Conservation (phyloP, 2,329 filamentous ascomycete genomes). For the Aspergillus sp. region DNA sequence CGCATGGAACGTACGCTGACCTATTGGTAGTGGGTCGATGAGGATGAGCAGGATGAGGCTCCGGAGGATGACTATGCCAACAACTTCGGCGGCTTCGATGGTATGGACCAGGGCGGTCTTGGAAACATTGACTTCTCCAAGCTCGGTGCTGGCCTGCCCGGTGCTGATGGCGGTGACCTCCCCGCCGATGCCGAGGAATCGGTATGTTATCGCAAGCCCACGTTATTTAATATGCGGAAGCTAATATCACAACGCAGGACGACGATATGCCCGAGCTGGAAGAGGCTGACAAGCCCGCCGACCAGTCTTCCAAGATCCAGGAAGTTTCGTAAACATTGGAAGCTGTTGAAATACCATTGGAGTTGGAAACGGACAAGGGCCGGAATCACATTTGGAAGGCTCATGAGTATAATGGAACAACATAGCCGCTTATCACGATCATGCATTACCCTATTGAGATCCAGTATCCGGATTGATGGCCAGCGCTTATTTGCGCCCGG, state of each 20-base stretch:
- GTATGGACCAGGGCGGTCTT: constrained; percentile 67
- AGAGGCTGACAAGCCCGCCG: constrained; percentile 49
- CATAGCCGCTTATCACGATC: constrained; percentile 9
- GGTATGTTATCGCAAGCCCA: constrained; percentile 37
- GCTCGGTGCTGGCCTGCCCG: constrained; percentile 66
- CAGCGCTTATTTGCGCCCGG: constrained; percentile 6
- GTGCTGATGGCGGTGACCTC: constrained; percentile 40
- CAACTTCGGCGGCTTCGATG: constrained; percentile 56
- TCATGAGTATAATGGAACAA: constrained; percentile 7
- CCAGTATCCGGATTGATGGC: constrained; percentile 5
- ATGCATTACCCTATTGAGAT: constrained; percentile 8
- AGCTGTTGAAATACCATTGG: constrained; percentile 27
- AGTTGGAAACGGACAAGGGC: background rate
- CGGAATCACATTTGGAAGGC: background rate
- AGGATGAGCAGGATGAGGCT: constrained; percentile 95
- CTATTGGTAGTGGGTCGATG: constrained; percentile 78
- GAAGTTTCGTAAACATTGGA: constrained; percentile 37
- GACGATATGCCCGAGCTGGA: constrained; percentile 83
- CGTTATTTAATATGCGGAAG: background rate
- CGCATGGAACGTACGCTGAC: constrained; percentile 19
- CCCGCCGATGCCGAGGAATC: constrained; percentile 45
- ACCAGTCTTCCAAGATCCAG: constrained; percentile 43
- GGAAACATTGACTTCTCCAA: constrained; percentile 94
- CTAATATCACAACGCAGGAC: constrained; percentile 38
- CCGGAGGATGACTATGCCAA: constrained; percentile 73